Evolutionary conservation across 305 asterid species (phyloP).

Genomic region (Caryopteris hybrid): DNA sequence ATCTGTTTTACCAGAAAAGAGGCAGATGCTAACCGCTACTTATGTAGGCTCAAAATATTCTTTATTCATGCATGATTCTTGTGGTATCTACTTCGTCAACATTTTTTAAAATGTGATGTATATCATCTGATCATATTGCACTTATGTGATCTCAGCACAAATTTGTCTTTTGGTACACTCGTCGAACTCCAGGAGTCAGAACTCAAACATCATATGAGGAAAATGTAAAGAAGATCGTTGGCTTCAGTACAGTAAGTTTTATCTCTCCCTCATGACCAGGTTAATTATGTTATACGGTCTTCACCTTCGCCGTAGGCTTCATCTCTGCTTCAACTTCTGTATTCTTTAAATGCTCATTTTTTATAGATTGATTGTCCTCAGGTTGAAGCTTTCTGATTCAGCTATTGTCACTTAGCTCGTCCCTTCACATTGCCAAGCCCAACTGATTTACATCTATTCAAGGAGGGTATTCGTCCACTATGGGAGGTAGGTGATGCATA

Average conservation of each 20-base stretch:
- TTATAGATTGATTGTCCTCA: slow-evolving; percentile 13
- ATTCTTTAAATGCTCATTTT: background rate
- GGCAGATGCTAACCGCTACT: background rate
- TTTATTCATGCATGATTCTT: background rate
- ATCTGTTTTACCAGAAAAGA: background rate
- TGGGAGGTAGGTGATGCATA: slow-evolving; percentile 70
- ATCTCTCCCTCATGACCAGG: background rate
- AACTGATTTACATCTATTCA: slow-evolving; percentile 92
- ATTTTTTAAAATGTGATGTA: background rate
- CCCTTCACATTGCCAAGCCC: slow-evolving; percentile 79
- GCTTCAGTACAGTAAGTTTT: slow-evolving; percentile 73
- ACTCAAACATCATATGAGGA: slow-evolving; percentile 86
- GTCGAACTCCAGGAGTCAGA: slow-evolving; percentile 88
- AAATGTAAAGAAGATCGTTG: slow-evolving; percentile 82
- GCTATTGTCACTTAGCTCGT: slow-evolving; percentile 91
- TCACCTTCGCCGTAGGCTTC: background rate
- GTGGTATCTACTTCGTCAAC: background rate
- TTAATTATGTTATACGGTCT: background rate
- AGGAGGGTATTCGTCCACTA: slow-evolving; percentile 88
- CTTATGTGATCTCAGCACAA: slow-evolving; percentile 52
- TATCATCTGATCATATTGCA: background rate
- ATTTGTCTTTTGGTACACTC: slow-evolving; percentile 91
- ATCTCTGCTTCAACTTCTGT: background rate
- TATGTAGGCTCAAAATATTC: background rate
- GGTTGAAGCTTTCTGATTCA: slow-evolving; percentile 93